Percentiles rank a stretch among this genome's conserved stretches.
Evolutionary conservation across 176 grass and related monocot genomes (phyloP).

Genomic region (Thalia dealbata): DNA sequence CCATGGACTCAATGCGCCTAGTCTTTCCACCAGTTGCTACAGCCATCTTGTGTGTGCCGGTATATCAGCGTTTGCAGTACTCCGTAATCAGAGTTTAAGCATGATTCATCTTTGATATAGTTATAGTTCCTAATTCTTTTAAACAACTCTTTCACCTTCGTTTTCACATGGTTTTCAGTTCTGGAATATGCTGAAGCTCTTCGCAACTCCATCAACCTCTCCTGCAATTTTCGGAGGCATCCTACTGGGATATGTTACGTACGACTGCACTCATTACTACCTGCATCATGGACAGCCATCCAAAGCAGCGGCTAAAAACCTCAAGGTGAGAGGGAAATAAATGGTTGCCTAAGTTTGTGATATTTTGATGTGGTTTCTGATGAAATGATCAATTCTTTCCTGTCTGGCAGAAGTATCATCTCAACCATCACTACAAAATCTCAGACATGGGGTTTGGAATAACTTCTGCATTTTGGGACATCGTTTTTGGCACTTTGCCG

Average conservation of each 20-base stretch:
- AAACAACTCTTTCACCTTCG: too few relatives aligned
- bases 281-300: conserved; percentile 89
- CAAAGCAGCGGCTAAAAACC: conserved; percentile 48
- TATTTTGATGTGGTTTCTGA: neutral
- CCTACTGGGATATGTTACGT: conserved; percentile 82
- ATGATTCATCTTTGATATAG: too few relatives aligned
- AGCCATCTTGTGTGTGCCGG: conserved; percentile 71
- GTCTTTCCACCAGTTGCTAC: conserved; percentile 76
- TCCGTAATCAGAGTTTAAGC: neutral
- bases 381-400: too few relatives aligned
- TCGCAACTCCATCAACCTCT: conserved; percentile 46
- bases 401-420: conserved; percentile 62
- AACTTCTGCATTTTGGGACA: conserved; percentile 76
- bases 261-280: conserved; percentile 93
- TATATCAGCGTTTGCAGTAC: conserved; percentile 23
- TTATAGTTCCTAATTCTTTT: too few relatives aligned
- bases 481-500: conserved; percentile 62
- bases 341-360: neutral
- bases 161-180: conserved; percentile 42
- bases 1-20: conserved; percentile 84
- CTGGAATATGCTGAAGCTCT: conserved; percentile 62
- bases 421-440: conserved; percentile 86
- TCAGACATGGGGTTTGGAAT: conserved; percentile 87
- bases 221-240: conserved; percentile 76
- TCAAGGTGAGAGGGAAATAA: conserved; percentile 50